A percentile compares a stretch with the other conserved stretches of the same genome.
phyloP scores from a whole-genome alignment of 106 monocot genomes.

The Dioscorea dumetorum region DNA sequence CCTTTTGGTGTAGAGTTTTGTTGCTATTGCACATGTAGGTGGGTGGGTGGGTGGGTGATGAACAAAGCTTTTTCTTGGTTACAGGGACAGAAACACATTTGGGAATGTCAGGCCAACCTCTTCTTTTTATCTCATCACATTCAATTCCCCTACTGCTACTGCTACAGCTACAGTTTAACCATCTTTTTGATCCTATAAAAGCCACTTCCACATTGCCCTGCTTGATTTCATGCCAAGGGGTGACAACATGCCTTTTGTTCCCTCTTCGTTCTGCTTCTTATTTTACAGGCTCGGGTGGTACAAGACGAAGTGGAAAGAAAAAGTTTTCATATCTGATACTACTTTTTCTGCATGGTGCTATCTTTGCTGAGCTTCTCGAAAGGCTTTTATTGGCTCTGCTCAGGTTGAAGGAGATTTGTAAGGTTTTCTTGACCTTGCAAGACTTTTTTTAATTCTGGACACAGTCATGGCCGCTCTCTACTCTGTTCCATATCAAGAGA shows the following conservation, averaged over 20 bases:
- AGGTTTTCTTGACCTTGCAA: conserved; percentile 65
- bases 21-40: not conserved
- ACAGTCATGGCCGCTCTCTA: conserved; percentile 11
- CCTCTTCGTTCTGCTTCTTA: not conserved
- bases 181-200: conserved; percentile 14
- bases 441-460: conserved; percentile 9
- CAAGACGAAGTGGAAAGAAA: conserved; percentile 15
- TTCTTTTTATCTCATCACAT: conserved; percentile 7
- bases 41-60: not conserved
- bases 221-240: not conserved
- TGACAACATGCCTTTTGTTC: conserved; percentile 2
- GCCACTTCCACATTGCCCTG: not conserved
- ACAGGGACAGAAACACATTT: not conserved
- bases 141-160: not conserved
- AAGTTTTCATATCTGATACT: not conserved
- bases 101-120: conserved; percentile 17
- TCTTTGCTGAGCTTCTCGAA: conserved; percentile 31
- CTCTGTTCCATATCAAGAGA: not conserved
- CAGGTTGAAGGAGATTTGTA: not conserved
- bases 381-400: not conserved
- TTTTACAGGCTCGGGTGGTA: not conserved
- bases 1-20: not conserved
- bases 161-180: too few relatives aligned
- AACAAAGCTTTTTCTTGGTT: not conserved
- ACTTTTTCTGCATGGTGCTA: conserved; percentile 14